Conservation (phyloP, 495 filamentous ascomycete species). For the Daldinia grandis region DNA sequence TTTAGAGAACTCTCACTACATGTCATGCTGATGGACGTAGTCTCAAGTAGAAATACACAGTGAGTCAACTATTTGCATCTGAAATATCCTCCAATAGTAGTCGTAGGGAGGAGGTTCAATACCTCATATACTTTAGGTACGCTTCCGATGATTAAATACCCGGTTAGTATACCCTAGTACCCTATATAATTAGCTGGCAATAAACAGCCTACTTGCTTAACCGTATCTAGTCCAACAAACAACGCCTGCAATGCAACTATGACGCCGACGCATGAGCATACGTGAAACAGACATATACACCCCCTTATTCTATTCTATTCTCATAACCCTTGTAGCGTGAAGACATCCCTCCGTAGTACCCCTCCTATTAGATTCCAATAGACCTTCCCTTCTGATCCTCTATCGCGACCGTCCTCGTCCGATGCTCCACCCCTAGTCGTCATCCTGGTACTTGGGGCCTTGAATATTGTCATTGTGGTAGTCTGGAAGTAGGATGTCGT, state of each 20-base stretch:
- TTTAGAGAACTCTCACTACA: too few relatives aligned
- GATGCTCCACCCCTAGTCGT: constrained; percentile 43
- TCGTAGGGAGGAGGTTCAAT: not conserved
- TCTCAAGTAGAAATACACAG: not conserved
- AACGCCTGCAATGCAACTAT: constrained; percentile 40
- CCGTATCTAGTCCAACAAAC: constrained; percentile 24
- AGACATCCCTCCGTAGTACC: not conserved
- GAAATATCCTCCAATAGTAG: not conserved
- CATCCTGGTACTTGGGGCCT: constrained; percentile 51
- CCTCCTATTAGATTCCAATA: not conserved
- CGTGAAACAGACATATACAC: not conserved
- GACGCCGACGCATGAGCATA: constrained; percentile 26
- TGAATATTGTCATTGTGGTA: constrained; percentile 48
- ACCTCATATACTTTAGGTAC: not conserved
- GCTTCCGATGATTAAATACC: constrained; percentile 6
- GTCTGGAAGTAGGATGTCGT: constrained; percentile 57
- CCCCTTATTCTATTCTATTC: constrained; percentile 19
- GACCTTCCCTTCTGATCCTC: not conserved
- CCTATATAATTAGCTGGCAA: not conserved
- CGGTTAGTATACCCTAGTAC: constrained; percentile 8
- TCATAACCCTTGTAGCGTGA: not conserved
- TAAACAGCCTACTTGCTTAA: constrained; percentile 1
- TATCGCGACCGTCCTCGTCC: not conserved
- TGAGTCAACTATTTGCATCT: not conserved
- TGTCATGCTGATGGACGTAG: not conserved